phyloP scores from a whole-genome alignment of 805 yeast genomes.

The Nadsonia fulvescens region DNA sequence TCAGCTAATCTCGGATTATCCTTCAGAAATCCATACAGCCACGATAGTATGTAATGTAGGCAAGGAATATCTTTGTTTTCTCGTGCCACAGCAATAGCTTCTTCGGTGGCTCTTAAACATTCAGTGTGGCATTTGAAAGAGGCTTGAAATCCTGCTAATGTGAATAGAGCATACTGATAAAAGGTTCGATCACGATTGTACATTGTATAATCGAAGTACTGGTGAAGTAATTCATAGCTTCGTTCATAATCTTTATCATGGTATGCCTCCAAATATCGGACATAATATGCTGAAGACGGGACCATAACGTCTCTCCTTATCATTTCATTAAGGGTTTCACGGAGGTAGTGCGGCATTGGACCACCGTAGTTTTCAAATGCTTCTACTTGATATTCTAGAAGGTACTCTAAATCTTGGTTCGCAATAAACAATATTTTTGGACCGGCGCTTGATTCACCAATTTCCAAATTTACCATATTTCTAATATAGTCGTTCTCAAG shows the following conservation, averaged over 20 bases:
- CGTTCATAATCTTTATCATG: slow-evolving; percentile 39
- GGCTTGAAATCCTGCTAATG: slow-evolving; percentile 54
- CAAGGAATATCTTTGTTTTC: slow-evolving; percentile 65
- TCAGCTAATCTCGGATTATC: slow-evolving; percentile 38
- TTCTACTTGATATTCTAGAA: slow-evolving; percentile 29
- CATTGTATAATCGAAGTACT: slow-evolving; percentile 59
- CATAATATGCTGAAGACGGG: slow-evolving; percentile 34
- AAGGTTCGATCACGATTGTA: slow-evolving; percentile 42
- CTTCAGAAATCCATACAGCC: slow-evolving; percentile 45
- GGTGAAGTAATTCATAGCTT: slow-evolving; percentile 34
- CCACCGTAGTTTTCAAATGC: slow-evolving; percentile 28
- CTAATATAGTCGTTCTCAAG: no score
- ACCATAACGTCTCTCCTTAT: slow-evolving; percentile 18
- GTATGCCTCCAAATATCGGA: slow-evolving; percentile 42
- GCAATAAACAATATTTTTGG: no score
- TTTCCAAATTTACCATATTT: no score
- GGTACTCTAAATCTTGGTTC: no score
- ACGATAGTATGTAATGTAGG: slow-evolving; percentile 40
- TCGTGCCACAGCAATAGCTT: slow-evolving; percentile 74
- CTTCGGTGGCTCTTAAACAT: slow-evolving; percentile 66
- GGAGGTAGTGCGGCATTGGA: slow-evolving; percentile 25
- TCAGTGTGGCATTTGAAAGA: slow-evolving; percentile 46
- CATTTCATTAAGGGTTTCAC: slow-evolving; percentile 20
- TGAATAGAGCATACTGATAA: slow-evolving; percentile 62
- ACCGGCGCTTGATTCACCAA: no score